Evolutionary conservation across 1,139 yeast species (phyloP).

Genomic region (Meyerozyma elateridarum): DNA sequence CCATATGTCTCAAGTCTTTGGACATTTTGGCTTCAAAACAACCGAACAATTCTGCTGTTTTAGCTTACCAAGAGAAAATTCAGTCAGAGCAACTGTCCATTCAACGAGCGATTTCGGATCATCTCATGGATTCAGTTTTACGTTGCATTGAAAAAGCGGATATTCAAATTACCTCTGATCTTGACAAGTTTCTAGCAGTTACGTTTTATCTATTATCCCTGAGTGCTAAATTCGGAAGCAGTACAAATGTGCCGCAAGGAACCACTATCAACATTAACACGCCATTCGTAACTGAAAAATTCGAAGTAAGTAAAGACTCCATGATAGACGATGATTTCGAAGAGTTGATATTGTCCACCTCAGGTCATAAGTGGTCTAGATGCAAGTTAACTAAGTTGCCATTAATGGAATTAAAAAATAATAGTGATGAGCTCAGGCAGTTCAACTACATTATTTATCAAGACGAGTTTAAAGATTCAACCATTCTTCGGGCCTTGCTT

Average conservation of each 20-base stretch:
- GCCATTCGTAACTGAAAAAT: constrained; percentile 26
- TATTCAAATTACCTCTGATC: constrained; percentile 10
- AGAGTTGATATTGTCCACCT: constrained; percentile 21
- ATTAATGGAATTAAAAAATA: constrained; percentile 29
- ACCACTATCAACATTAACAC: constrained; percentile 23
- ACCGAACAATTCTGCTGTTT: not conserved
- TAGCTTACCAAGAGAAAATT: constrained; percentile 8
- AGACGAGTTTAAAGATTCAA: constrained; percentile 10
- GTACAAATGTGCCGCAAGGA: constrained; percentile 12
- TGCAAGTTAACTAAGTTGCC: constrained; percentile 38
- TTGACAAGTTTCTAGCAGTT: constrained; percentile 26
- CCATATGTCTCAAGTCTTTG: constrained; percentile 18
- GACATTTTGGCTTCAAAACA: constrained; percentile 3
- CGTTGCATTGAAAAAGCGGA: constrained; percentile 9
- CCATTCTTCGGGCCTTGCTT: constrained; percentile 16
- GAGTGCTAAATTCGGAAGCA: constrained; percentile 9
- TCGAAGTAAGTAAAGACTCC: constrained; percentile 15
- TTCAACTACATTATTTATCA: constrained; percentile 26
- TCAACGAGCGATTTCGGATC: constrained; percentile 13
- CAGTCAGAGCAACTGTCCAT: constrained; percentile 14
- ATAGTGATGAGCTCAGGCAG: constrained; percentile 29
- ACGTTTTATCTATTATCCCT: constrained; percentile 15
- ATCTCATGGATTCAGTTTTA: constrained; percentile 18
- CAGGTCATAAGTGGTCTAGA: constrained; percentile 35
- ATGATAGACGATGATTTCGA: constrained; percentile 13